phyloP scores from a whole-genome alignment of 2,329 filamentous ascomycete species.

The Penicillium carneum region DNA sequence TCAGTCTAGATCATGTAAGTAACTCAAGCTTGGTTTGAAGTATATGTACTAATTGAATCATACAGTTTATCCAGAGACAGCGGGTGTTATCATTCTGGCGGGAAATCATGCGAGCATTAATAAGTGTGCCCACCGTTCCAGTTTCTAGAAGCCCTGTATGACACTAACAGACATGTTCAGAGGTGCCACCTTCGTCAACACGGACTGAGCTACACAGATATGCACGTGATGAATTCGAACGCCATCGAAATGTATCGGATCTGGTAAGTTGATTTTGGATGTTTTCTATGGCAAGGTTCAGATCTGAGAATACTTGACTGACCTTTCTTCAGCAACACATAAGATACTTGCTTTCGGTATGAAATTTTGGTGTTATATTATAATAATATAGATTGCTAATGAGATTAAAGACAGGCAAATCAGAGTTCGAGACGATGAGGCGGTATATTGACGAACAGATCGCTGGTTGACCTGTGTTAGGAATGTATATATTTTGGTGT shows the following conservation, averaged over 20 bases:
- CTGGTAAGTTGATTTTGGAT: conserved; percentile 40
- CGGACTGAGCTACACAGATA: conserved; percentile 53
- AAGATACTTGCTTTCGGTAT: conserved; percentile 55
- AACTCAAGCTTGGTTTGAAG: background rate
- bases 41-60: background rate
- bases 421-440: conserved; percentile 57
- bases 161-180: conserved; percentile 30
- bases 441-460: conserved; percentile 57
- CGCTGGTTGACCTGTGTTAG: conserved; percentile 28
- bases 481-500: conserved; percentile 2
- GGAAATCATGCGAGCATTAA: conserved; percentile 51
- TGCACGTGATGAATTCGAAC: conserved; percentile 55
- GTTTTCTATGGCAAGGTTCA: background rate
- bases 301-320: conserved; percentile 2
- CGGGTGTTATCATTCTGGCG: conserved; percentile 54
- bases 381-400: conserved; percentile 16
- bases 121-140: conserved; percentile 40
- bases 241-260: conserved; percentile 54
- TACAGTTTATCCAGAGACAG: conserved; percentile 54
- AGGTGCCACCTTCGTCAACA: conserved; percentile 51
- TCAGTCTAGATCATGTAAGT: conserved; percentile 52
- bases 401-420: conserved; percentile 51
- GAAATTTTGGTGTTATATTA: conserved; percentile 1
- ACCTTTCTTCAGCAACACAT: conserved; percentile 48
- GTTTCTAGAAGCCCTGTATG: background rate